Evolutionary conservation across 1,284 basidiomycete species (phyloP).

Genomic region (Ganoderma lucidum): DNA sequence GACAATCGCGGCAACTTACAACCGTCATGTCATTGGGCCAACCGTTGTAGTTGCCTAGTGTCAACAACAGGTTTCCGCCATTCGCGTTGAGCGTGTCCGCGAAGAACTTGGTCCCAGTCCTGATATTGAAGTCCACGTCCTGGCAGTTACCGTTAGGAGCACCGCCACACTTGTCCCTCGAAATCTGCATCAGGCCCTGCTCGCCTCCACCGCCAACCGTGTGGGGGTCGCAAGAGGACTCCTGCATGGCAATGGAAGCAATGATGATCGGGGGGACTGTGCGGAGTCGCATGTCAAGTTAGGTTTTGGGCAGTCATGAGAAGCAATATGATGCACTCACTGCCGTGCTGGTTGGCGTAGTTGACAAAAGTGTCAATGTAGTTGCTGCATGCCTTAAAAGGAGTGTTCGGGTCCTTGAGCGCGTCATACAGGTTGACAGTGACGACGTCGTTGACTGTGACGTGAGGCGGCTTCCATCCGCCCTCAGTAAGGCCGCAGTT

Average conservation of each 20-base stretch:
- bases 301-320: background rate
- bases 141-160: slow-evolving; percentile 72
- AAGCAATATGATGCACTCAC: slow-evolving; percentile 43
- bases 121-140: slow-evolving; percentile 77
- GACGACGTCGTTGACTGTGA: slow-evolving; percentile 63
- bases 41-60: slow-evolving; percentile 83
- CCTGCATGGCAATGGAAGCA: slow-evolving; percentile 88
- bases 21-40: slow-evolving; percentile 73
- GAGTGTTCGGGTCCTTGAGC: slow-evolving; percentile 54
- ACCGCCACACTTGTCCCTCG: slow-evolving; percentile 77
- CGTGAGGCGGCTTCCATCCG: slow-evolving; percentile 71
- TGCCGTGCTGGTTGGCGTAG: slow-evolving; percentile 60
- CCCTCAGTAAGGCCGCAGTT: slow-evolving; percentile 75
- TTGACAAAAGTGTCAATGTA: slow-evolving; percentile 70
- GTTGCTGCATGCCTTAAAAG: slow-evolving; percentile 68
- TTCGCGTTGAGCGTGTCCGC: slow-evolving; percentile 57
- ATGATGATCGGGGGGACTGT: slow-evolving; percentile 76
- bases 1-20: slow-evolving; percentile 47
- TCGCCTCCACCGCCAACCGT: slow-evolving; percentile 82
- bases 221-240: slow-evolving; percentile 75
- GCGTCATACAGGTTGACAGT: slow-evolving; percentile 60
- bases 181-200: slow-evolving; percentile 88
- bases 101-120: slow-evolving; percentile 69
- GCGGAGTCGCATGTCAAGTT: slow-evolving; percentile 1
- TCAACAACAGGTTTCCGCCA: slow-evolving; percentile 66